Percentiles rank a stretch among this genome's conserved stretches.
Conservation (phyloP, 257 asterid genomes). For the Scutellaria minor region DNA sequence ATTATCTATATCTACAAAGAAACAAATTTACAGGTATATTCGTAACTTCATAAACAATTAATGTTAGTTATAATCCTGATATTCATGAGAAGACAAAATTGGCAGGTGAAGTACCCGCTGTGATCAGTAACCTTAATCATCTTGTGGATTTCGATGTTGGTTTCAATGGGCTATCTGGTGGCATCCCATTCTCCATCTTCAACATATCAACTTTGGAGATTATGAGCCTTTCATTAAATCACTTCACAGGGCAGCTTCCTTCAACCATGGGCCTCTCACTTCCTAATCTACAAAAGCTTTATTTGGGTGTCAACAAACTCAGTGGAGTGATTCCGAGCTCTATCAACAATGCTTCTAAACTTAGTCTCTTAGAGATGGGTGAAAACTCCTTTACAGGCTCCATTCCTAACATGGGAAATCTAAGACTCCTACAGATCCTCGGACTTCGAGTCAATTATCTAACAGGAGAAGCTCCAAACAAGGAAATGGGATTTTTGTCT, state of each 20-base stretch:
- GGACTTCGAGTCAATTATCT: constrained; percentile 36
- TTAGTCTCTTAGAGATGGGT: constrained; percentile 29
- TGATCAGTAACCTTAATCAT: constrained; percentile 43
- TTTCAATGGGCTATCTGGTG: constrained; percentile 40
- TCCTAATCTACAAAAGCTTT: constrained; percentile 38
- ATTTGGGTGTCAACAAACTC: constrained; percentile 35
- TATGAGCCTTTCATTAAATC: constrained; percentile 26
- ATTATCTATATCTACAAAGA: constrained; percentile 22
- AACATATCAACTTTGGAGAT: constrained; percentile 43
- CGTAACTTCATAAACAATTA: too few relatives aligned
- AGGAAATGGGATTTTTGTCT: constrained; percentile 39
- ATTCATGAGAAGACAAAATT: too few relatives aligned
- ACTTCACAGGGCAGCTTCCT: constrained; percentile 34
- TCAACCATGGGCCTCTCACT: constrained; percentile 40
- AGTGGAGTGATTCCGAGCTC: constrained; percentile 49
- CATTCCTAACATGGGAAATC: constrained; percentile 45
- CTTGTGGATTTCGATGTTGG: constrained; percentile 33
- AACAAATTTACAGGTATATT: constrained; percentile 47
- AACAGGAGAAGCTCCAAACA: constrained; percentile 35
- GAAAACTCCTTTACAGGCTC: constrained; percentile 42
- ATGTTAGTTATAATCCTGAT: too few relatives aligned
- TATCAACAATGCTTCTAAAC: constrained; percentile 52
- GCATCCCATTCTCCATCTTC: constrained; percentile 39
- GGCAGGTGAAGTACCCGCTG: constrained; percentile 55
- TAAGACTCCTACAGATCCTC: constrained; percentile 30